These are phyloP conservation scores for Panicum virgatum DNA, from an alignment of 202 grass and related monocot genomes.

Conservation along the genomic window DNA sequence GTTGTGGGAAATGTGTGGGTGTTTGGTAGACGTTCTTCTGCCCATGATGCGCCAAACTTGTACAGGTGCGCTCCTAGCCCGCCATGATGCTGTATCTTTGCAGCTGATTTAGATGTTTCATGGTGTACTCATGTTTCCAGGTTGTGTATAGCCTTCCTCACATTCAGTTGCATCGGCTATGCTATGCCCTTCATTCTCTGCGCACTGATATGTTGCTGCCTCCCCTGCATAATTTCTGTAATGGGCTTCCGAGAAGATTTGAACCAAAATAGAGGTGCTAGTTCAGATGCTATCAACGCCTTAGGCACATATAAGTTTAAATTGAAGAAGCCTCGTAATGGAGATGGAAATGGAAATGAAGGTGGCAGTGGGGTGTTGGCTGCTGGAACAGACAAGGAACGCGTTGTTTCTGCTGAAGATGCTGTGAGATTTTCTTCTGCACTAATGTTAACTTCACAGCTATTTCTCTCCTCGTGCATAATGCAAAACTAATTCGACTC, in stretches of 20 bases:
- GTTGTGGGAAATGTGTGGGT: constrained; percentile 98
- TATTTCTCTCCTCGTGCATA: neutral
- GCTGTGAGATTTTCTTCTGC: constrained; percentile 50
- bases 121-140: constrained; percentile 50
- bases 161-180: constrained; percentile 92
- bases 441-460: neutral
- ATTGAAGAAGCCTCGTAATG: constrained; percentile 46
- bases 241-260: constrained; percentile 83
- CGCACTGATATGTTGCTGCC: constrained; percentile 90
- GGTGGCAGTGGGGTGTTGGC: constrained; percentile 57
- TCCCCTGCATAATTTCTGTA: constrained; percentile 91
- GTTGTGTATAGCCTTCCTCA: constrained; percentile 97
- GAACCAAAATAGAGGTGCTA: constrained; percentile 74
- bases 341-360: constrained; percentile 43
- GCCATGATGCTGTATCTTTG: neutral
- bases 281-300: constrained; percentile 66
- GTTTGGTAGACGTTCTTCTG: constrained; percentile 77
- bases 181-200: constrained; percentile 98
- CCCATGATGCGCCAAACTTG: constrained; percentile 74
- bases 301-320: constrained; percentile 86
- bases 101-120: constrained; percentile 32
- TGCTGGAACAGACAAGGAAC: constrained; percentile 70
- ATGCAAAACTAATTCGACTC: neutral
- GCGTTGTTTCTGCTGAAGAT: constrained; percentile 62
- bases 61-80: constrained; percentile 63